Evolutionary conservation across 305 asterid species (phyloP), one percentile per base, ranked within the genome.

Genomic region (Rubia tinctorum): DNA sequence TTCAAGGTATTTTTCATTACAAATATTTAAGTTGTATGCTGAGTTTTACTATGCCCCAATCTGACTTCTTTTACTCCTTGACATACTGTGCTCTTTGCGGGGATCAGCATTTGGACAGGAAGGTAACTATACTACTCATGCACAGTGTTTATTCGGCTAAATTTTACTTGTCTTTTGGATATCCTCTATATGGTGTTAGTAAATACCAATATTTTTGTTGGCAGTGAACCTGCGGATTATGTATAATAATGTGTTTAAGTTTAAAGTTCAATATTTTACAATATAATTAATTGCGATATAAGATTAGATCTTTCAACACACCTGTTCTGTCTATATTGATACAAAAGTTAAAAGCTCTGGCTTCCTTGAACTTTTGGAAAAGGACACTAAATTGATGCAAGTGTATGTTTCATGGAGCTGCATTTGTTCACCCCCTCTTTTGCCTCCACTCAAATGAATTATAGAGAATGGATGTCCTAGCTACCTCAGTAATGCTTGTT

Each of bases 61-160:
- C 77, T 76, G 67, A 49, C 73, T 49, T 51, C 25, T 37, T 72
- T 13, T 56, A 49, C 72, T 68, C 70, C 66, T 64, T 66, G 61
- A 34, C 70, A 40, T 18, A 45, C 44, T 60, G 49, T 80, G 62
- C 73, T 71, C 74, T 72, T 60, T 66, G 73, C 65, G 76, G 79
- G 88, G 74, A 76, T 90, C 93, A 88, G 96, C 84, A 3, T 77
- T 84, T 84, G 99, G 97, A 79, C 87, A 89, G 77, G 85, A 89
- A 88, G 99, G 99, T 92, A 86, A 78, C 61, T 56, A 72, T 73
- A 22, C 65, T 22, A 23, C 70, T 71, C 25, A 55, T 58, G 20
- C 67, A 39, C 18, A 22, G 44, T 20, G 66, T 53, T 66, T 80
- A 17, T 12, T n/a, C 23, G 44, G 62, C 18, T 74, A 55, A 39